phyloP scores from a whole-genome alignment of 148 eudicot species.

The Linanthus parryae region DNA sequence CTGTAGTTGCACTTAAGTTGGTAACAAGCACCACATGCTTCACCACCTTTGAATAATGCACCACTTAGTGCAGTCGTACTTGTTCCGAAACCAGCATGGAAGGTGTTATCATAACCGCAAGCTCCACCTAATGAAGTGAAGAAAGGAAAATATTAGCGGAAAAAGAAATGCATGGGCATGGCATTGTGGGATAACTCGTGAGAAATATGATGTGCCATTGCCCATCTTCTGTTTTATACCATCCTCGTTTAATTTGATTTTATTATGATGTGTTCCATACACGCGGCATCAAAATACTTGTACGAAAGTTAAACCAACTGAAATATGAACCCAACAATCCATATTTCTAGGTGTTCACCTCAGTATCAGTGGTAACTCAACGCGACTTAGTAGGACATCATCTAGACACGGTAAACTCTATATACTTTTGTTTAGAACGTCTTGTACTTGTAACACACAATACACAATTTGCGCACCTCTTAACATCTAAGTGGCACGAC shows the following conservation, averaged over 20 bases:
- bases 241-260: neutral
- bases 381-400: too few relatives aligned
- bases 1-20: constrained; percentile 44
- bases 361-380: too few relatives aligned
- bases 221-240: neutral
- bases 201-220: neutral
- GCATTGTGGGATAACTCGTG: neutral
- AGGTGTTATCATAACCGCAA: constrained; percentile 66
- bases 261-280: neutral
- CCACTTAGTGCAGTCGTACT: constrained; percentile 64
- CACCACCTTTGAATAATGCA: constrained; percentile 45
- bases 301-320: too few relatives aligned
- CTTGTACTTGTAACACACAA: too few relatives aligned
- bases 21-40: constrained; percentile 81
- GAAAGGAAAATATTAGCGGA: too few relatives aligned
- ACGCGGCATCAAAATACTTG: neutral
- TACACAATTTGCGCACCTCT: too few relatives aligned
- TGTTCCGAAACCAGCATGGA: constrained; percentile 66
- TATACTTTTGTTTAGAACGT: too few relatives aligned
- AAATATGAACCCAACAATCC: too few relatives aligned
- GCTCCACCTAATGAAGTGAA: constrained; percentile 70
- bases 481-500: too few relatives aligned
- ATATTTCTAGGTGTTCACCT: too few relatives aligned
- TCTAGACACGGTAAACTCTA: too few relatives aligned
- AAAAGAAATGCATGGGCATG: neutral